phyloP scores from a whole-genome alignment of 306 rosid species.

The Castanea sativa region DNA sequence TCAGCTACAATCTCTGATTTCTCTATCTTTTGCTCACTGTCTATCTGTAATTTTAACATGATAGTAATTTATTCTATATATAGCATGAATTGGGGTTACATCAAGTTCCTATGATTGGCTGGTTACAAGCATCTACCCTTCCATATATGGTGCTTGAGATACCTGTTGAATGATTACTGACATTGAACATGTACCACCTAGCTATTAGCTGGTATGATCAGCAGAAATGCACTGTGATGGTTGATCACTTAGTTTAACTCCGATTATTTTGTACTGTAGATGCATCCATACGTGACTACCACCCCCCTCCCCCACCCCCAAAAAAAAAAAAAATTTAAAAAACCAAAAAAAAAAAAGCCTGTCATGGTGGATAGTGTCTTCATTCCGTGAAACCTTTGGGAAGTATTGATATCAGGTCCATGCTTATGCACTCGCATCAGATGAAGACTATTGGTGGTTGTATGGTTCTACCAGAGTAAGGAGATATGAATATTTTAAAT shows the following conservation, averaged over 20 bases:
- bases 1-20: neutral
- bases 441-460: no score
- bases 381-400: no score
- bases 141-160: neutral
- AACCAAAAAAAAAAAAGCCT: no score
- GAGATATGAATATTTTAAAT: no score
- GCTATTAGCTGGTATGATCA: neutral
- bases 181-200: neutral
- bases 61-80: neutral
- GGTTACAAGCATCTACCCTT: neutral
- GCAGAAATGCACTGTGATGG: neutral
- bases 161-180: neutral
- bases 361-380: no score
- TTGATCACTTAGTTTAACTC: neutral
- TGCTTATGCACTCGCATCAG: no score
- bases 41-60: neutral
- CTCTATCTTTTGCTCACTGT: neutral
- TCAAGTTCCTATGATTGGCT: slow-evolving; percentile 11
- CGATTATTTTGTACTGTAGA: neutral
- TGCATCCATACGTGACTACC: neutral
- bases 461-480: no score
- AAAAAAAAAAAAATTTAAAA: no score
- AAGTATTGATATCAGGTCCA: no score
- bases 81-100: neutral
- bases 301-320: neutral